A percentile compares a stretch with the other conserved stretches of the same genome.
Evolutionary conservation across 305 asterid genomes (phyloP).

Genomic region (Fraxinus latifolia): DNA sequence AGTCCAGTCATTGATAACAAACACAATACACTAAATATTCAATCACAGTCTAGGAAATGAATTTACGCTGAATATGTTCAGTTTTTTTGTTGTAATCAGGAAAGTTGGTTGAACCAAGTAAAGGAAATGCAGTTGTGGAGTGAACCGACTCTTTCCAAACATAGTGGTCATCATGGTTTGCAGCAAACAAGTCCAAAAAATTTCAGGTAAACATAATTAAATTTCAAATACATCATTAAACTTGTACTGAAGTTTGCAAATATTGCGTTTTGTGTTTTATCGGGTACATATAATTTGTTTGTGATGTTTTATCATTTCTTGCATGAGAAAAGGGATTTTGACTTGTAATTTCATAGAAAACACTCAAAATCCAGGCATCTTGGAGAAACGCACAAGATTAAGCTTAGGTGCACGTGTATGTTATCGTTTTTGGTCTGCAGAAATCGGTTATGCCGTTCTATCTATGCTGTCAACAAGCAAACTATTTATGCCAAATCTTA

Average conservation of each 20-base stretch:
- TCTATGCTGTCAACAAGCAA: neutral
- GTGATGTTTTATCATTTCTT: neutral
- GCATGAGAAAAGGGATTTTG: neutral
- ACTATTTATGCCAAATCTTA: neutral
- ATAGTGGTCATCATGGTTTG: slow-evolving; percentile 16
- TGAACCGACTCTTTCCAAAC: slow-evolving; percentile 53
- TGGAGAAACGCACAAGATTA: neutral
- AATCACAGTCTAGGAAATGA: neutral
- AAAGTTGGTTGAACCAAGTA: slow-evolving; percentile 79
- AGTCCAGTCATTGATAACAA: slow-evolving; percentile 48
- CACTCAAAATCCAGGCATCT: neutral
- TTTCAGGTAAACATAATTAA: slow-evolving; percentile 42
- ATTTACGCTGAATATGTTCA: neutral
- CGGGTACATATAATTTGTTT: neutral
- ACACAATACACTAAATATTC: slow-evolving; percentile 34
- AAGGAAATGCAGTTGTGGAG: slow-evolving; percentile 79
- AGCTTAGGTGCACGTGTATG: neutral
- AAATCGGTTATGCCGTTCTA: neutral
- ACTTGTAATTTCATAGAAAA: neutral
- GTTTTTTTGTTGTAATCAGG: slow-evolving; percentile 38
- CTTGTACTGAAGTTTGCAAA: neutral
- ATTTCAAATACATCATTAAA: neutral
- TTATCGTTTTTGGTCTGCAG: neutral
- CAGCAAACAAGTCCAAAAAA: slow-evolving; percentile 32
- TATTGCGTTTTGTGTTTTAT: neutral